phyloP scores from a whole-genome alignment of 139 green algal genomes.

The Coelastrella sp. region DNA sequence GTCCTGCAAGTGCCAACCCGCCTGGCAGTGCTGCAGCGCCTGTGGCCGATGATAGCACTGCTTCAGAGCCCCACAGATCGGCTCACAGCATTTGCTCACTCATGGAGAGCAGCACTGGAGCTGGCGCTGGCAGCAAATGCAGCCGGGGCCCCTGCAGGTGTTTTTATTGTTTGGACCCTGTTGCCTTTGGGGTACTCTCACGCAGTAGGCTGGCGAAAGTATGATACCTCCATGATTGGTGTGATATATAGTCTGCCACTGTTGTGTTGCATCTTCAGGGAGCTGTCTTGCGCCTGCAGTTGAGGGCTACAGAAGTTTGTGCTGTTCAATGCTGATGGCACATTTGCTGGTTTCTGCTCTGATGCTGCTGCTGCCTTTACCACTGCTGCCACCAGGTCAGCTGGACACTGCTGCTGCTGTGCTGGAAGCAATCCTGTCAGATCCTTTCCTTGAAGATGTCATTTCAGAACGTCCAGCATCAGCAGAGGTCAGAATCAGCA shows the following conservation, averaged over 20 bases:
- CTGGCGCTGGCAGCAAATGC: slow-evolving; percentile 17
- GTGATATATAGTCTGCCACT: background rate
- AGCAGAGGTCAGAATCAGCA: background rate
- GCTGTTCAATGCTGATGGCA: background rate
- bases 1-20: slow-evolving; percentile 36
- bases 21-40: slow-evolving; percentile 38
- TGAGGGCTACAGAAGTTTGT: too few species aligned
- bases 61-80: slow-evolving; percentile 49
- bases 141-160: background rate
- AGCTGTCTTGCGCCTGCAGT: background rate
- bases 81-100: slow-evolving; percentile 40
- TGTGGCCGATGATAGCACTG: slow-evolving; percentile 48
- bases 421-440: slow-evolving; percentile 32
- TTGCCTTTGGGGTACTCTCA: too few species aligned
- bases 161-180: too few species aligned
- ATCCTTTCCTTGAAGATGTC: slow-evolving; percentile 38
- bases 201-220: too few species aligned
- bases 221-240: background rate
- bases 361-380: slow-evolving; percentile 5
- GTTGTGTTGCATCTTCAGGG: background rate
- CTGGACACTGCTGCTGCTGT: background rate
- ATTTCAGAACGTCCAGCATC: slow-evolving; percentile 31
- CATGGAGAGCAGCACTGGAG: slow-evolving; percentile 38
- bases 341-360: background rate
- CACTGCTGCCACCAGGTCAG: slow-evolving; percentile 14